Base-by-base conservation (phyloP, 1,284 basidiomycete species). In the Sporisorium exsertum region DNA sequence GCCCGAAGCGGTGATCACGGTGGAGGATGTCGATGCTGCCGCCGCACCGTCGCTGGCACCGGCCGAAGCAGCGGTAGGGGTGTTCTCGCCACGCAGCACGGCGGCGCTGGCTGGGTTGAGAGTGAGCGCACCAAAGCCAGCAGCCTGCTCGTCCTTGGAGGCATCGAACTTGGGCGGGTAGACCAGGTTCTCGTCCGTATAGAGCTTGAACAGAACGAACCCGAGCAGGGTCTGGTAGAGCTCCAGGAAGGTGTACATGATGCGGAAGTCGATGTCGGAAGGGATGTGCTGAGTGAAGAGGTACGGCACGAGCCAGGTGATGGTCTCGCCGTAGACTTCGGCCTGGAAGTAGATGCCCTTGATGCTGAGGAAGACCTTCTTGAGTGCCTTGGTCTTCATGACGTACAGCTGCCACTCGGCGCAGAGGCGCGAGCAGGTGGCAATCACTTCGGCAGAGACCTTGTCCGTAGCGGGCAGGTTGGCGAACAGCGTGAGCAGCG, bases 271-370 rank as follows among this genome's bases (percentile, higher is more conserved):
- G 74, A 99, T 95, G 83, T 99, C 96, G 53, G 91, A 87, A 9
- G 97, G 97, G 66, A 97, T 91, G 79, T 90, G 92, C 88, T 99
- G 97, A 5, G 95, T 96, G 87, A 99, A 99, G 84, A 95, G 93
- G 87, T 97, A 99, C 1, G 96, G 95, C 24, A 98, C 94, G 29
- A 99, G 90, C 97, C 97, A 99, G 54, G 95, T 95, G 56, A 97
- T 90, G 33, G 89, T 91, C 87, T 99, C 94, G 77, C 94, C 95
- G 88, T 93, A 91, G 32, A 98, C 90, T 84, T 97, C 94, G 15
- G 94, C 95, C 87, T 99, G 96, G 87, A 97, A 98, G 87, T 99
- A 99, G 65, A 99, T 91, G 51, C 97, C 97, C 87, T 99, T 99
- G 87, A 99, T 97, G 56, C 94, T 96, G 64, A 99, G 89, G 88